Conservation (phyloP, 2,329 filamentous ascomycete genomes). For the Calonectria naviculata region DNA sequence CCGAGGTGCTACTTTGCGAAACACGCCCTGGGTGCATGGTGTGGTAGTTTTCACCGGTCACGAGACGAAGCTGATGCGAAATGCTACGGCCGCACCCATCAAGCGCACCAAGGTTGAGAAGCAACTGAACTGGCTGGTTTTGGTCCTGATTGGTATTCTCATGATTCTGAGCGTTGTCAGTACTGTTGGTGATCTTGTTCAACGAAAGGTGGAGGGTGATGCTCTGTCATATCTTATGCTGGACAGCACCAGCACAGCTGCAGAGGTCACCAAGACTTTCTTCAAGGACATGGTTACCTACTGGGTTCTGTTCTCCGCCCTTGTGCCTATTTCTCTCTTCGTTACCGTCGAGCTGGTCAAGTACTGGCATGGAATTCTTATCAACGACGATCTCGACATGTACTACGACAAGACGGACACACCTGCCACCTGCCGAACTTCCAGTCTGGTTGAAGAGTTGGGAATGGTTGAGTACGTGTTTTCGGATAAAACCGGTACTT, state of each 20-base stretch:
- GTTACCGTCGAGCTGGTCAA: slow-evolving; percentile 98
- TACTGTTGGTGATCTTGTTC: slow-evolving; percentile 89
- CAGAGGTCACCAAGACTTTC: slow-evolving; percentile 77
- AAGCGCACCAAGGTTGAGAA: slow-evolving; percentile 97
- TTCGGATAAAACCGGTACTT: slow-evolving; percentile 95
- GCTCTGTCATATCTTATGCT: slow-evolving; percentile 81
- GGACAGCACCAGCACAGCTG: slow-evolving; percentile 65
- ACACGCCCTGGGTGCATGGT: slow-evolving; percentile 97
- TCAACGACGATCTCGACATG: slow-evolving; percentile 97
- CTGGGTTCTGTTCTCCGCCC: slow-evolving; percentile 96
- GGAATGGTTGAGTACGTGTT: slow-evolving; percentile 99
- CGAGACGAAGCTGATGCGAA: slow-evolving; percentile 99
- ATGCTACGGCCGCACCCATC: slow-evolving; percentile 96
- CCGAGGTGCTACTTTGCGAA: slow-evolving; percentile 91
- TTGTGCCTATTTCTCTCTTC: slow-evolving; percentile 97
- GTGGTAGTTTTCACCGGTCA: slow-evolving; percentile 94
- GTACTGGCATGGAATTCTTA: slow-evolving; percentile 97
- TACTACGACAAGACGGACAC: slow-evolving; percentile 97
- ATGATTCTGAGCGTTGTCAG: slow-evolving; percentile 87
- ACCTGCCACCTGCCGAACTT: slow-evolving; percentile 94
- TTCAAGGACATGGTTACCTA: slow-evolving; percentile 97
- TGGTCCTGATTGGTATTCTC: slow-evolving; percentile 88
- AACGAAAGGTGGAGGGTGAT: slow-evolving; percentile 71
- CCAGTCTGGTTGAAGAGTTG: slow-evolving; percentile 94
- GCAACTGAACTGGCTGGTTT: slow-evolving; percentile 92